These are phyloP conservation scores for Boletus tylopilopsis DNA, from an alignment of 768 basidiomycete genomes.

Conservation along the genomic window DNA sequence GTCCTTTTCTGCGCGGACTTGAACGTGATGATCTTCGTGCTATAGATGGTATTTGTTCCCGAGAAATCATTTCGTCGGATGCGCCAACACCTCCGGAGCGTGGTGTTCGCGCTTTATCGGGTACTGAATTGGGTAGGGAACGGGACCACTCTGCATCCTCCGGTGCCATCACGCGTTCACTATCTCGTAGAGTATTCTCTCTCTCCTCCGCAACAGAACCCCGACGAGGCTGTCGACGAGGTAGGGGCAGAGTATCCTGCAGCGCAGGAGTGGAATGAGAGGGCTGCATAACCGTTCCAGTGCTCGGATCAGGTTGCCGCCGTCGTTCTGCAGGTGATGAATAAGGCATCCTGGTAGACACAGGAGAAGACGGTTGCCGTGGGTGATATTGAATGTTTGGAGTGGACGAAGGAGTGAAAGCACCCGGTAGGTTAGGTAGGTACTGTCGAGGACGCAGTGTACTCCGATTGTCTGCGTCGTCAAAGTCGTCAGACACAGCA, in stretches of 20 bases:
- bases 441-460: slow-evolving; percentile 40
- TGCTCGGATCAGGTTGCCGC: slow-evolving; percentile 20
- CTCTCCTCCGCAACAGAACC: slow-evolving; percentile 26
- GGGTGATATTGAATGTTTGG: slow-evolving; percentile 36
- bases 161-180: slow-evolving; percentile 19
- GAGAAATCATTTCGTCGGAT: slow-evolving; percentile 19
- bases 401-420: slow-evolving; percentile 36
- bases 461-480: slow-evolving; percentile 51
- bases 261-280: slow-evolving; percentile 28
- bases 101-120: slow-evolving; percentile 14
- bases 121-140: slow-evolving; percentile 8
- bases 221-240: slow-evolving; percentile 27
- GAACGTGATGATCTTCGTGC: slow-evolving; percentile 14
- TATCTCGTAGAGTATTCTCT: slow-evolving; percentile 23
- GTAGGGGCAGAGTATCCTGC: slow-evolving; percentile 27
- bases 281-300: slow-evolving; percentile 22
- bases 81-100: slow-evolving; percentile 14
- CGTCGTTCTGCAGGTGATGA: slow-evolving; percentile 25
- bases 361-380: slow-evolving; percentile 37
- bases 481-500: slow-evolving; percentile 49
- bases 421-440: slow-evolving; percentile 23
- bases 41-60: slow-evolving; percentile 18
- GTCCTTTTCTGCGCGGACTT: slow-evolving; percentile 18
- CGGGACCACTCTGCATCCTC: slow-evolving; percentile 22
- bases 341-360: slow-evolving; percentile 26